Percentiles rank a stretch among this genome's conserved stretches.
Evolutionary conservation across 2,329 filamentous ascomycete species (phyloP).

Genomic region (Fusarium ambrosium): DNA sequence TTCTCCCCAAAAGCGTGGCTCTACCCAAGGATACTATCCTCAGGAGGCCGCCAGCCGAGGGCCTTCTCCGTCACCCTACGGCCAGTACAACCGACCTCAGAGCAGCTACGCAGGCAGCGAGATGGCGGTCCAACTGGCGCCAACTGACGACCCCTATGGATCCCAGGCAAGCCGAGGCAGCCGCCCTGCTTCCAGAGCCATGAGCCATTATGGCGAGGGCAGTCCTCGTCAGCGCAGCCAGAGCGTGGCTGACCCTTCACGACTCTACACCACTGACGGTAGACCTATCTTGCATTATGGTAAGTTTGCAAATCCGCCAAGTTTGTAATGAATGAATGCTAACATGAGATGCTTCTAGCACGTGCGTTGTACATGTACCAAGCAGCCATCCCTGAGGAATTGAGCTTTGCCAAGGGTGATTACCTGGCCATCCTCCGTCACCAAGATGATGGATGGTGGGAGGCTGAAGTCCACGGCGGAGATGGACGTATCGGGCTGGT

Average conservation of each 20-base stretch:
- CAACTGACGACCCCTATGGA: conserved; percentile 70
- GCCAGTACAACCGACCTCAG: conserved; percentile 63
- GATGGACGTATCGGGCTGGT: conserved; percentile 72
- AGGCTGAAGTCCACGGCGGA: conserved; percentile 87
- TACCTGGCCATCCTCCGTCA: conserved; percentile 88
- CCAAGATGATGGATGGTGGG: conserved; percentile 99
- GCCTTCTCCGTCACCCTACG: conserved; percentile 63
- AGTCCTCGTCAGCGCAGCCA: conserved; percentile 76
- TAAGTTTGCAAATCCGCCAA: conserved; percentile 65
- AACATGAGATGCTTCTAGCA: conserved; percentile 65
- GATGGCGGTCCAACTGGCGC: conserved; percentile 78
- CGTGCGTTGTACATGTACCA: conserved; percentile 95
- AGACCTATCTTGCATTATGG: conserved; percentile 92
- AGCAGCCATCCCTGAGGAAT: conserved; percentile 94
- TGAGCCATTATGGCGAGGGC: conserved; percentile 69
- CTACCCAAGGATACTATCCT: conserved; percentile 66
- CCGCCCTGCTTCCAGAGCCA: conserved; percentile 64
- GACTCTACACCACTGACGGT: conserved; percentile 88
- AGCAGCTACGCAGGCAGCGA: conserved; percentile 66
- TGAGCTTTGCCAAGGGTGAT: conserved; percentile 93
- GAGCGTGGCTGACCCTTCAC: conserved; percentile 85
- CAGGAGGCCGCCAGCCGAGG: conserved; percentile 60
- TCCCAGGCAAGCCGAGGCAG: conserved; percentile 66
- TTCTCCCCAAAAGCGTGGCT: conserved; percentile 59
- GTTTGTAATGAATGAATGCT: conserved; percentile 22